A percentile compares a stretch with the other conserved stretches of the same genome.
These are phyloP conservation scores for Echria macrotheca DNA, from an alignment of 495 filamentous ascomycete genomes.

Conservation along the genomic window DNA sequence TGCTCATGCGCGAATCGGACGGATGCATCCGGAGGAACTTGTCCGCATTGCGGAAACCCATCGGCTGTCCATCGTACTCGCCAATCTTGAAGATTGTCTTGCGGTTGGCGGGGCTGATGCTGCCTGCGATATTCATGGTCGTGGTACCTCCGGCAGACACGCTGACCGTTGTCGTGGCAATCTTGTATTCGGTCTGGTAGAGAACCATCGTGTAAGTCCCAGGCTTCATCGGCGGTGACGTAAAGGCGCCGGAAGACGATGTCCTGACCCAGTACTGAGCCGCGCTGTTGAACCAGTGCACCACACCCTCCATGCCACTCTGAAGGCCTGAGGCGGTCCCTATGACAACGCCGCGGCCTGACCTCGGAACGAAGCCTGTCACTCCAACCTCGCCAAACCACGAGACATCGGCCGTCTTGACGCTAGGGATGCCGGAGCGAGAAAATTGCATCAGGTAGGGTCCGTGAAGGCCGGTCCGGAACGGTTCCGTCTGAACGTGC, in stretches of 20 bases:
- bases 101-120: constrained; percentile 25
- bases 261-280: constrained; percentile 63
- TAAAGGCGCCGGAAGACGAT: constrained; percentile 48
- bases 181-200: constrained; percentile 58
- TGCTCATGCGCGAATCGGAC: constrained; percentile 54
- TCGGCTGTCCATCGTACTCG: constrained; percentile 58
- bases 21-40: constrained; percentile 65
- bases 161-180: constrained; percentile 47
- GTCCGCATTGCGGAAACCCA: constrained; percentile 59
- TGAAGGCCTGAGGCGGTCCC: constrained; percentile 50
- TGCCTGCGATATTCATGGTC: constrained; percentile 49
- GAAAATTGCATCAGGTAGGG: constrained; percentile 60
- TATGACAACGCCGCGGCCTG: constrained; percentile 51
- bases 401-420: constrained; percentile 45
- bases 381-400: constrained; percentile 56
- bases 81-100: constrained; percentile 60
- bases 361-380: constrained; percentile 51
- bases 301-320: constrained; percentile 47
- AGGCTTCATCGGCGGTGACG: constrained; percentile 60
- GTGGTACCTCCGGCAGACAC: constrained; percentile 51
- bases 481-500: constrained; percentile 58
- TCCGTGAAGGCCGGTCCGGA: constrained; percentile 60
- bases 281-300: constrained; percentile 59
- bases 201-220: constrained; percentile 63
- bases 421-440: constrained; percentile 49